Base-by-base conservation (phyloP, 2,329 filamentous ascomycete species). In the Pseudocercospora fuligena region DNA sequence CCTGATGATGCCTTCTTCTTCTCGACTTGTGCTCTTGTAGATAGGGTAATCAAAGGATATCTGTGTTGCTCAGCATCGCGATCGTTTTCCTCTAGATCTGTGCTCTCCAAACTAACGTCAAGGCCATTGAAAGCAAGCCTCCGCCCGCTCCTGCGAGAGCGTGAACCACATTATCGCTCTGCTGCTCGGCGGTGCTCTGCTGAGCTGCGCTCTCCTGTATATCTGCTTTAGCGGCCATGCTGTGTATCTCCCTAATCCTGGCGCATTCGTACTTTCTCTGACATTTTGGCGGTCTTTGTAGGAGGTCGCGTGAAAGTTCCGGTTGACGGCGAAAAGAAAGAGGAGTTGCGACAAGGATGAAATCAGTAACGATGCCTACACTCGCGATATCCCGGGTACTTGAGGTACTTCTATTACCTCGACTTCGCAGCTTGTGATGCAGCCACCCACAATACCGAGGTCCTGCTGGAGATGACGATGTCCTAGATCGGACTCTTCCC, bases 91-190 rank as follows among this genome's bases (percentile, higher is more conserved):
- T n/a, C n/a, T n/a, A n/a, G n/a, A n/a, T n/a, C 56, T 59, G 27
- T 57, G 61, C 60, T 25, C 40, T 33, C 36, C 25, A 49, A 56
- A 70, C 85, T 70, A 87, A 96, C 89, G 95, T 99, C 80, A 99
- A 82, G 73, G 94, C 88, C 93, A 98, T 99, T 73, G 95, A 97
- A 66, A 98, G 83, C 65, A 99, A 90, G 67, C 95, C 95, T 73
- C 95, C 95, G 73, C 95, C 95, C 60, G 94, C 92, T 72, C 94
- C 94, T 64, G 94, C 92, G 66, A 98, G 88, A 68, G 94, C 94
- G 82, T 98, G 94, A 65, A 94, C 93, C 77, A 98, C 93, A 84
- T 97, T 97, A 85, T 98, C 94, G 78, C 94, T 95, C 76, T 96
- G 93, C 69, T 94, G 92, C 54, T 90, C 83, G 56, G 88, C 87